phyloP scores from a whole-genome alignment of 2,329 filamentous ascomycete genomes.

The Didymella sp. region DNA sequence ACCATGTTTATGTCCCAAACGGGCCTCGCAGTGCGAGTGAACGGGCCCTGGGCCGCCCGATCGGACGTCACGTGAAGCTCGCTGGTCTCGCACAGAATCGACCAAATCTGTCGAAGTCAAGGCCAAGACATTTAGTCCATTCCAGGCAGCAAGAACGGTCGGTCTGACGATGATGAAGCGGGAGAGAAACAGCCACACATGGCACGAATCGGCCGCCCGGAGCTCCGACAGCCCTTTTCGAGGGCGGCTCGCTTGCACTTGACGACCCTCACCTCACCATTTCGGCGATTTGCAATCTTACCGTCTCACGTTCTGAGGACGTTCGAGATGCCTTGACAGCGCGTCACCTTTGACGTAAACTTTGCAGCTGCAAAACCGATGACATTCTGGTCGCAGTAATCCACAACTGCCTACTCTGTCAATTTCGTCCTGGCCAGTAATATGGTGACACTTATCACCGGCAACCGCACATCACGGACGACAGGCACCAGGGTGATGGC shows the following conservation, averaged over 20 bases:
- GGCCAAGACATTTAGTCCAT: neutral
- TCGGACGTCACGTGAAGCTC: neutral
- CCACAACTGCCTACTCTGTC: neutral
- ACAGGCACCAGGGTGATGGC: neutral
- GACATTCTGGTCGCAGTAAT: neutral
- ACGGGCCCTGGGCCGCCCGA: no score
- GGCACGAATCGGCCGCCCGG: neutral
- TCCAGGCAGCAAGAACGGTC: neutral
- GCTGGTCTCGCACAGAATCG: neutral
- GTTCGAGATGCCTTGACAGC: neutral
- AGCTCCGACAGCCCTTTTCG: neutral
- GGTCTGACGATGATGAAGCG: neutral
- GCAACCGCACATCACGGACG: neutral
- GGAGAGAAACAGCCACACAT: neutral
- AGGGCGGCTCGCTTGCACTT: neutral
- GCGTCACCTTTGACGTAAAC: neutral
- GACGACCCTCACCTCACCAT: neutral
- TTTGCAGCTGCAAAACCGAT: neutral
- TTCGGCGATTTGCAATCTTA: neutral
- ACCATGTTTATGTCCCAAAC: conserved; percentile 1
- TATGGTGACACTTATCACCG: neutral
- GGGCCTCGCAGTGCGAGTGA: conserved; percentile 2
- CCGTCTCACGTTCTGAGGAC: no score
- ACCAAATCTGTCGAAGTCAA: neutral
- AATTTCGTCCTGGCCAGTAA: neutral